Base-by-base conservation (phyloP, 257 asterid genomes). In the Nicotiana paniculata region DNA sequence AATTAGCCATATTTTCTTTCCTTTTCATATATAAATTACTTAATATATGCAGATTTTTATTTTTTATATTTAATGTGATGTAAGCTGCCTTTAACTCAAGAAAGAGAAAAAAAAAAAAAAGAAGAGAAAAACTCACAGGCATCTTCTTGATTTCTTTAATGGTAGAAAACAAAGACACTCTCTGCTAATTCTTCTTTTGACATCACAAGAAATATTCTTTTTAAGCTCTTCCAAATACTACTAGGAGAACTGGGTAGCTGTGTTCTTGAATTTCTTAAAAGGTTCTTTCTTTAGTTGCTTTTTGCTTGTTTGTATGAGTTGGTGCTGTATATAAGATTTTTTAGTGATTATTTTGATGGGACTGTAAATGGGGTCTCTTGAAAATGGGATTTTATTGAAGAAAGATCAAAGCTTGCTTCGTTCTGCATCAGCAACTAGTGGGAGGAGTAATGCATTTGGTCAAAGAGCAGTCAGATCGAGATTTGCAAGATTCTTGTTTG, bases 341-440 rank as follows among this genome's bases (percentile, higher is more conserved):
- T 13, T 48, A 3, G 10, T 17, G 63, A 57, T 57, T 57, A 4
- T 59, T 32, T 81, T 79, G 81, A 89, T 86, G 94, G 92, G 90
- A 88, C 88, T 88, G 84, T 90, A 88, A 88, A 95, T 95, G 99
- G 99, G 98, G 81, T 93, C 94, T 48, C 93, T 89, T 59, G 98
- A 90, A 82, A 91, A 85, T 83, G 90, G 91, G 79, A 64, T 74
- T 87, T 83, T 87, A 12, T 46, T 84, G 82, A 89, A 89, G 88
- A 93, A 86, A 87, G 96, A 93, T 84, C 90, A 75, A 57, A 83
- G 77, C 80, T 82, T 88, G 58, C 77, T 78, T 65, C 95, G 91
- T 80, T 82, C 95, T 85, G 77, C 90, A 32, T 88, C 93, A 48
- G 87, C 55, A 62, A 72, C 48, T 54, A 77, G 79, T 54, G 82